Evolutionary conservation across 441 rosid genomes (phyloP).

Genomic region (Breynia disticha): DNA sequence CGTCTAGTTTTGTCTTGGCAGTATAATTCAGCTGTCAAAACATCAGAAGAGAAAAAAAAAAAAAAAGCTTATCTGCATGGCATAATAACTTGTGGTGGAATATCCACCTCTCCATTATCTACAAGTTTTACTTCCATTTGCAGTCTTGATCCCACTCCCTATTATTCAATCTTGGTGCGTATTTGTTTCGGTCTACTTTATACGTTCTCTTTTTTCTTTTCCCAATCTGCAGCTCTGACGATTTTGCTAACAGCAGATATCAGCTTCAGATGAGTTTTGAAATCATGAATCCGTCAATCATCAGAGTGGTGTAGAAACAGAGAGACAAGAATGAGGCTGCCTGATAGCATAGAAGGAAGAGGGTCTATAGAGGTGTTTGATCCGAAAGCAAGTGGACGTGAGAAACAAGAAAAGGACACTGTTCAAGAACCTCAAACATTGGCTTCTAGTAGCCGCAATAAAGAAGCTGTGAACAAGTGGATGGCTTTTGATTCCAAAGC

Average conservation of each 20-base stretch:
- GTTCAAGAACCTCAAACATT: not conserved
- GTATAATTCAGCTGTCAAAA: not conserved
- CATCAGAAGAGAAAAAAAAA: too few species aligned
- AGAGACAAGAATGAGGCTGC: not conserved
- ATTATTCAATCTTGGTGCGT: not conserved
- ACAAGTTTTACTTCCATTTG: not conserved
- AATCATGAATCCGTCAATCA: not conserved
- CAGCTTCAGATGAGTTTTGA: not conserved
- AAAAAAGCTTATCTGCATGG: not conserved
- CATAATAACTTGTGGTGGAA: not conserved
- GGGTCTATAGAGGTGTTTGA: slow-evolving; percentile 26
- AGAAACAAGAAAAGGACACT: slow-evolving; percentile 4
- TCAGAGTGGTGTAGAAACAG: not conserved
- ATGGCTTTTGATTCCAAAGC: slow-evolving; percentile 49
- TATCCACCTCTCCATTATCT: not conserved
- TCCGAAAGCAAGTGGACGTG: slow-evolving; percentile 16
- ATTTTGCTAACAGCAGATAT: not conserved
- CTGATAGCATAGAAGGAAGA: slow-evolving; percentile 8
- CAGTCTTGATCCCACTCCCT: not conserved
- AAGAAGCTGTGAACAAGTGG: slow-evolving; percentile 45
- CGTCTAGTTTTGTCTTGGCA: too few species aligned
- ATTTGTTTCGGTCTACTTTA: not conserved
- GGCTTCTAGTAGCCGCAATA: slow-evolving; percentile 11
- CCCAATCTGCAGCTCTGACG: not conserved
- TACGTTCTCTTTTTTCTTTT: not conserved